Conservation (phyloP, 768 basidiomycete species). For the Exidia glandulosa region DNA sequence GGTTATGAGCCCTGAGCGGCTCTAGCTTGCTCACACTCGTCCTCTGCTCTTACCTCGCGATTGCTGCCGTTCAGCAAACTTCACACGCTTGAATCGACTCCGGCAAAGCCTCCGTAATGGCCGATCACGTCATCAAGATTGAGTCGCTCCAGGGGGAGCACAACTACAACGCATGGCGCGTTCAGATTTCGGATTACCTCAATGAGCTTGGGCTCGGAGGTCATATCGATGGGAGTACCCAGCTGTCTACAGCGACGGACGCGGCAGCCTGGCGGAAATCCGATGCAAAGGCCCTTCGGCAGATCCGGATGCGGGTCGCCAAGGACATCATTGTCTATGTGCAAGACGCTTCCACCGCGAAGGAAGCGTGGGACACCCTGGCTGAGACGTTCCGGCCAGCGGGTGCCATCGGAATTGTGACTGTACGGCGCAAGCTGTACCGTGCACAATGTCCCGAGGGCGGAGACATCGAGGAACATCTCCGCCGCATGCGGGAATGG, state of each 20-base stretch:
- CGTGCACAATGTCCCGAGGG: constrained; percentile 18
- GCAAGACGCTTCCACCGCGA: constrained; percentile 13
- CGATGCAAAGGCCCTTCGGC: constrained; percentile 20
- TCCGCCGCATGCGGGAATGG: constrained; percentile 15
- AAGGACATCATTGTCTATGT: constrained; percentile 21
- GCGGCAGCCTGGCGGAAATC: constrained; percentile 16
- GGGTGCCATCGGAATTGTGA: constrained; percentile 19
- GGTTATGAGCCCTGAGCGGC: no score
- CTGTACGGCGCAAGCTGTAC: constrained; percentile 17
- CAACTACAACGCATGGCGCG: not conserved
- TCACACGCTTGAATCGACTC: not conserved
- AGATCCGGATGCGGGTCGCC: constrained; percentile 19
- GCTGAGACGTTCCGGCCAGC: constrained; percentile 17
- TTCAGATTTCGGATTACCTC: not conserved
- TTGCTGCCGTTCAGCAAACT: no score
- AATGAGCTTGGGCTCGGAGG: not conserved
- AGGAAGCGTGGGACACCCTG: constrained; percentile 20
- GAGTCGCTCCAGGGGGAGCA: not conserved
- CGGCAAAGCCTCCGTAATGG: not conserved
- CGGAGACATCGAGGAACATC: constrained; percentile 21
- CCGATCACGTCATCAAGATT: not conserved
- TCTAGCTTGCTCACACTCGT: no score
- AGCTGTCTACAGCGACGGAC: not conserved
- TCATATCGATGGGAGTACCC: not conserved
- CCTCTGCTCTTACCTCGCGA: no score